Evolutionary conservation across 495 filamentous ascomycete species (phyloP).

Genomic region (Penicillium macrosclerotiorum): DNA sequence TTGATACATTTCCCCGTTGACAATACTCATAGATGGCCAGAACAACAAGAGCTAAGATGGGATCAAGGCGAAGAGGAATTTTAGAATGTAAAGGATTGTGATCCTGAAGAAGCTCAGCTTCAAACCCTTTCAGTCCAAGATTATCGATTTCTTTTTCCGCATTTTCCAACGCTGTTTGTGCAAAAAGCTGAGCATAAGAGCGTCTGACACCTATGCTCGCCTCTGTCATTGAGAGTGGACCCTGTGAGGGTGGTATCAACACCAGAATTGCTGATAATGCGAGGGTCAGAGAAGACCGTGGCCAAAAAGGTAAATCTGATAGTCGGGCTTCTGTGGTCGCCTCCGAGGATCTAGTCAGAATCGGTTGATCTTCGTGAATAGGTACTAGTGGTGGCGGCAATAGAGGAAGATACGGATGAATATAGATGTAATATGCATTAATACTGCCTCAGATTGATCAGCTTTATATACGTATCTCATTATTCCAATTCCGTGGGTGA

Average conservation of each 20-base stretch:
- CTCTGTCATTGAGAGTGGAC: conserved; percentile 28
- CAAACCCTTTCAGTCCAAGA: conserved; percentile 29
- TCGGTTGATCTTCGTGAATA: conserved; percentile 35
- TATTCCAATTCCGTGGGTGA: conserved; percentile 3
- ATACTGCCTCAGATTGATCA: conserved; percentile 7
- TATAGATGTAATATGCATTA: conserved; percentile 54
- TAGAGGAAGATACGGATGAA: conserved; percentile 53
- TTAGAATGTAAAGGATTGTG: conserved; percentile 41
- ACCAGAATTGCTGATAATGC: conserved; percentile 50
- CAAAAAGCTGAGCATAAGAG: conserved; percentile 48
- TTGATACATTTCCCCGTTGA: conserved; percentile 51
- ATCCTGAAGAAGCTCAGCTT: conserved; percentile 32
- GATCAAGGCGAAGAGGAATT: conserved; percentile 43
- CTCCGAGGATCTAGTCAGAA: conserved; percentile 8
- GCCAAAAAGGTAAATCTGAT: conserved; percentile 28
- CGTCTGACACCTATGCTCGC: conserved; percentile 38
- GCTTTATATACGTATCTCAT: background rate
- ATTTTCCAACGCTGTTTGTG: conserved; percentile 43
- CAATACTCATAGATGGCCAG: conserved; percentile 54
- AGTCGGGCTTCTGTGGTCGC: conserved; percentile 14
- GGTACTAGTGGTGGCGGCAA: conserved; percentile 40
- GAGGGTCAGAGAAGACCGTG: conserved; percentile 44
- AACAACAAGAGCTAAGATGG: conserved; percentile 46
- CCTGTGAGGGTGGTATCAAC: conserved; percentile 44
- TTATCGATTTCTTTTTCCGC: conserved; percentile 49